phyloP scores from a whole-genome alignment of 139 green algal genomes.

The Zygnema circumcarinatum region DNA sequence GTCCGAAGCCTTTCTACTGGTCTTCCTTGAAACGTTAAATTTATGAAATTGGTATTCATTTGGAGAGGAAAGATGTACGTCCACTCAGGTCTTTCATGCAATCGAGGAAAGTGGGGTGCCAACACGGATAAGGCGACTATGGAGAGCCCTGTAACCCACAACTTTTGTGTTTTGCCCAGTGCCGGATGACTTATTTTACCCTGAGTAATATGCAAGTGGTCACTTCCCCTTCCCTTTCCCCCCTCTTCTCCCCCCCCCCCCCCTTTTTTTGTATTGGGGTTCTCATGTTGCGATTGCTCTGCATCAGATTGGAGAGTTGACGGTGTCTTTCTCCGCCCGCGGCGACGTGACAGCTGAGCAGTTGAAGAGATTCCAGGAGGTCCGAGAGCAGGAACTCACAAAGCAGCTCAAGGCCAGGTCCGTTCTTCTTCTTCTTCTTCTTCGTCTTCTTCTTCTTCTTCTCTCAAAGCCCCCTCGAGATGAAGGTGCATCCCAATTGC shows the following conservation, averaged over 20 bases:
- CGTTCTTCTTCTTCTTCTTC: slow-evolving; percentile 1
- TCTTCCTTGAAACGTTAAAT: not conserved
- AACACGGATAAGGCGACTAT: too few species aligned
- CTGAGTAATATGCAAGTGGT: not conserved
- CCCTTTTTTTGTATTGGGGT: too few species aligned
- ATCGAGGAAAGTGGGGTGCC: too few species aligned
- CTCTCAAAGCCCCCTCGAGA: too few species aligned
- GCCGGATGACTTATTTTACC: too few species aligned
- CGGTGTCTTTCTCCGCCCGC: slow-evolving; percentile 38
- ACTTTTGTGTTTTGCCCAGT: too few species aligned
- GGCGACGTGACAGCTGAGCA: slow-evolving; percentile 16
- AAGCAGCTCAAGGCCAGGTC: slow-evolving; percentile 27
- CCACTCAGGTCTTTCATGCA: too few species aligned
- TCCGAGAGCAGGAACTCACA: slow-evolving; percentile 36
- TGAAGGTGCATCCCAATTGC: too few species aligned
- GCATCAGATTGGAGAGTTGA: slow-evolving; percentile 48
- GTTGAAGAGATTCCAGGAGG: slow-evolving; percentile 45
- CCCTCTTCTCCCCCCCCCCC: not conserved
- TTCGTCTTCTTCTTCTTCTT: not conserved
- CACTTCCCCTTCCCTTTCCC: not conserved
- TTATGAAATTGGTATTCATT: too few species aligned
- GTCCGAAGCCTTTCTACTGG: not conserved
- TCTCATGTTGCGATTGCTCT: not conserved
- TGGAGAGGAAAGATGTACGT: too few species aligned
- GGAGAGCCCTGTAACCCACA: too few species aligned